phyloP scores from a whole-genome alignment of 2,329 filamentous ascomycete species.

The Ascochyta koolunga region DNA sequence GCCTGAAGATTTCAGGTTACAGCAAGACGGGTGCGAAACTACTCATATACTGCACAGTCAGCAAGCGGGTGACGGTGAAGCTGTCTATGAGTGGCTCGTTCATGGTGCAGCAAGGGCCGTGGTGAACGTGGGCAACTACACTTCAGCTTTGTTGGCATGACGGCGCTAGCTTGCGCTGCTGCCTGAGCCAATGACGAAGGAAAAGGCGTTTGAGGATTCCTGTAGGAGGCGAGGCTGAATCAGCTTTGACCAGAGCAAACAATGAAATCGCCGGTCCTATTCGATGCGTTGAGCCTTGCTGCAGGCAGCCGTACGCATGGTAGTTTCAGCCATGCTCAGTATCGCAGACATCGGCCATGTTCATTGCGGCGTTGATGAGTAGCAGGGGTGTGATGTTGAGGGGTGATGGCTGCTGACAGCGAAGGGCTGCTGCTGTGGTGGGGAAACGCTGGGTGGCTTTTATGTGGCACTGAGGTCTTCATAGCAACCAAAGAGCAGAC shows the following conservation, averaged over 20 bases:
- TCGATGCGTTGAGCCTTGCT: too few species aligned
- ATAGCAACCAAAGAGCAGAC: too few species aligned
- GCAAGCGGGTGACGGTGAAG: constrained; percentile 1
- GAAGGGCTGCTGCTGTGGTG: not conserved
- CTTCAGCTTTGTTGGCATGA: constrained; percentile 1
- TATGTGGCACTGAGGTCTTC: not conserved
- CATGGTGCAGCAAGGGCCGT: not conserved
- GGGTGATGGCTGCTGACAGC: not conserved
- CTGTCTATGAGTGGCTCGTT: constrained; percentile 3
- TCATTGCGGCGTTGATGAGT: not conserved
- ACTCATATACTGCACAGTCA: constrained; percentile 6
- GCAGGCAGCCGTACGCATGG: not conserved
- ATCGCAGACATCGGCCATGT: not conserved
- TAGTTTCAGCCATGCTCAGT: not conserved
- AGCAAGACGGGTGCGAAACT: not conserved
- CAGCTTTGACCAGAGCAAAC: not conserved
- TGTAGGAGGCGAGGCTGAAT: not conserved
- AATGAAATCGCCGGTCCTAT: not conserved
- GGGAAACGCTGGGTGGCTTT: not conserved
- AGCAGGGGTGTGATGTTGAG: not conserved
- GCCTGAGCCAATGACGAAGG: constrained; percentile 7
- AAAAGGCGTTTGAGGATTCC: not conserved
- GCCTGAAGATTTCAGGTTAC: not conserved
- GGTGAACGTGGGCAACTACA: not conserved
- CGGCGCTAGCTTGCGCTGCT: not conserved